These are phyloP conservation scores for Linnemannia hyalina DNA, from an alignment of 192 early-diverging fungal genomes.

Conservation along the genomic window DNA sequence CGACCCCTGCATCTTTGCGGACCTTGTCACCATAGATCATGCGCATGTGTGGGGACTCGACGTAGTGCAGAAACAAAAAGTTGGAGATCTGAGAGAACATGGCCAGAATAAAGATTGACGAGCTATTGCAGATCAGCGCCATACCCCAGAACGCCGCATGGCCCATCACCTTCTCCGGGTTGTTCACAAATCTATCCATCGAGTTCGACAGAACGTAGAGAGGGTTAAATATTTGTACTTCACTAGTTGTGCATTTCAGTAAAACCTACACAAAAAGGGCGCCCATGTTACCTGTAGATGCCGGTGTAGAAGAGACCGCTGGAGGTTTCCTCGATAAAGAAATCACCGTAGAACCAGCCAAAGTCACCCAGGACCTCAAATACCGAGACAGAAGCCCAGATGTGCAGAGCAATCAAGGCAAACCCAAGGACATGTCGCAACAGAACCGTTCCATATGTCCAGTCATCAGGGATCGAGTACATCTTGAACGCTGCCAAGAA, in stretches of 20 bases:
- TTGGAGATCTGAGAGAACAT: slow-evolving; percentile 86
- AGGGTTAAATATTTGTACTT: neutral
- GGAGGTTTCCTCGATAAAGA: slow-evolving; percentile 88
- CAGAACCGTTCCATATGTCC: slow-evolving; percentile 77
- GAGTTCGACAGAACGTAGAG: neutral
- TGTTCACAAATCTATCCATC: slow-evolving; percentile 82
- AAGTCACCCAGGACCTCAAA: slow-evolving; percentile 95
- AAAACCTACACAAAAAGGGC: neutral
- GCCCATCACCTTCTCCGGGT: slow-evolving; percentile 93
- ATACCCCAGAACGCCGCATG: slow-evolving; percentile 96
- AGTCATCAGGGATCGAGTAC: slow-evolving; percentile 80
- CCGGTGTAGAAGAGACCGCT: slow-evolving; percentile 87
- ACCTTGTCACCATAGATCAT: slow-evolving; percentile 88
- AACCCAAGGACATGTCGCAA: slow-evolving; percentile 87
- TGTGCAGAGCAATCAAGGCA: slow-evolving; percentile 87
- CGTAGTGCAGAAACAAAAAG: slow-evolving; percentile 86
- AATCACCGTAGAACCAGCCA: slow-evolving; percentile 99
- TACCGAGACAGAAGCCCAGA: slow-evolving; percentile 92
- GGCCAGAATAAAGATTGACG: slow-evolving; percentile 85
- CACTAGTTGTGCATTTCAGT: neutral
- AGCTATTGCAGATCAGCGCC: slow-evolving; percentile 84
- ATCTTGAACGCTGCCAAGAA: slow-evolving; percentile 81
- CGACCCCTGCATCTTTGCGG: slow-evolving; percentile 85
- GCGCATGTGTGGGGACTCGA: slow-evolving; percentile 94
- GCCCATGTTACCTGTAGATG: slow-evolving; percentile 65